These are phyloP conservation scores for Tricholomella constricta DNA, from an alignment of 768 basidiomycete genomes.

Conservation along the genomic window DNA sequence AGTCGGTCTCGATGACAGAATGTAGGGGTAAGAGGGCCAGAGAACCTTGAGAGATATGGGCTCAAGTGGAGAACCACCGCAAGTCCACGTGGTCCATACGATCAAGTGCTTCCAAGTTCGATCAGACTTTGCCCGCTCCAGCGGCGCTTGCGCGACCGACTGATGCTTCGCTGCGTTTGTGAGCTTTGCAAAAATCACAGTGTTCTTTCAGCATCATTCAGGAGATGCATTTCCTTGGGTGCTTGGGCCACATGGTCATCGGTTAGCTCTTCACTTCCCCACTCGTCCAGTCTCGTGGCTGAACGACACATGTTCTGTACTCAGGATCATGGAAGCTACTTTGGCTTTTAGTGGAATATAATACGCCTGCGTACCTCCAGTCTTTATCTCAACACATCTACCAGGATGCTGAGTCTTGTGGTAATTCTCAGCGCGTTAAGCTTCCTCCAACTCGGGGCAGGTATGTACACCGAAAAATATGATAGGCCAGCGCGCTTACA, in stretches of 20 bases:
- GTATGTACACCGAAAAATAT: not conserved
- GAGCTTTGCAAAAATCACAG: conserved; percentile 3
- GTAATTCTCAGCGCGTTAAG: conserved; percentile 3
- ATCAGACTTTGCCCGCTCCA: not conserved
- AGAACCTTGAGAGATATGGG: no score
- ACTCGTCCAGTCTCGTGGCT: conserved; percentile 4
- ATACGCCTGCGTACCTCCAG: not conserved
- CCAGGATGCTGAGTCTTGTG: not conserved
- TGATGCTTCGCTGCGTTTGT: not conserved
- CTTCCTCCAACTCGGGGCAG: conserved; percentile 1
- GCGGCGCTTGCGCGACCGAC: not conserved
- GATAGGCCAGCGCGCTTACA: not conserved
- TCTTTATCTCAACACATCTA: not conserved
- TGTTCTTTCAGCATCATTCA: not conserved
- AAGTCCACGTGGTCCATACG: no score
- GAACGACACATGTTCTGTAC: not conserved
- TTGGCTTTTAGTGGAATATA: not conserved
- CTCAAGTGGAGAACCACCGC: no score
- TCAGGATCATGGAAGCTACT: conserved; percentile 2
- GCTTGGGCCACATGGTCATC: conserved; percentile 8
- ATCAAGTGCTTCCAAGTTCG: not conserved
- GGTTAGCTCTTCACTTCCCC: conserved; percentile 1
- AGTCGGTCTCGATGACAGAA: not conserved
- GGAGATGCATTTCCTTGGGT: not conserved
- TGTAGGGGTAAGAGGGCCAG: not conserved